A percentile compares a stretch with the other conserved stretches of the same genome.
phyloP scores from a whole-genome alignment of 768 basidiomycete genomes.

The Paxillus rubicundulus region DNA sequence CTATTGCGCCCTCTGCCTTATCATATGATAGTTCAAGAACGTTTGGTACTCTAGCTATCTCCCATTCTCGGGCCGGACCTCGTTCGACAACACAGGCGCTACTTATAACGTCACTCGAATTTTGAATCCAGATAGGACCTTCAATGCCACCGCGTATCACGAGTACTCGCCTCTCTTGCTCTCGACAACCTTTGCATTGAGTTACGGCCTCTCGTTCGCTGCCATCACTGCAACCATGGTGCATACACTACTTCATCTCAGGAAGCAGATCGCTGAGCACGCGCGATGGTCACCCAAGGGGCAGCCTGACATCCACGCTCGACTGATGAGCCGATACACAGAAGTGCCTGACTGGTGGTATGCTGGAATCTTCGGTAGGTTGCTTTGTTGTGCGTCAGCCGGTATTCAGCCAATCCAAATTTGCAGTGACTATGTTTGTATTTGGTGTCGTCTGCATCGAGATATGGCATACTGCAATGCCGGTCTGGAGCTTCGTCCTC shows the following conservation, averaged over 20 bases:
- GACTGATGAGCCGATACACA: constrained; percentile 44
- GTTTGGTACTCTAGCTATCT: no score
- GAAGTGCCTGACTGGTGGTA: constrained; percentile 59
- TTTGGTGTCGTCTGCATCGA: constrained; percentile 36
- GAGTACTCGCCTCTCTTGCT: constrained; percentile 55
- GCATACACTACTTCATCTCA: constrained; percentile 50
- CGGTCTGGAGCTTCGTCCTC: constrained; percentile 38
- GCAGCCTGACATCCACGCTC: constrained; percentile 63
- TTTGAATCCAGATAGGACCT: constrained; percentile 42
- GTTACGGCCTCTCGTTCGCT: constrained; percentile 61
- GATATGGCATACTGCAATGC: constrained; percentile 40
- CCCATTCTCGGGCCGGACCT: no score
- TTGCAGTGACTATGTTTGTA: constrained; percentile 28
- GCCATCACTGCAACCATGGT: constrained; percentile 53
- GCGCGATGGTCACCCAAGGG: constrained; percentile 64
- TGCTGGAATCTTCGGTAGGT: constrained; percentile 34
- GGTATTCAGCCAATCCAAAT: background rate
- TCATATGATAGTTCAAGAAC: no score
- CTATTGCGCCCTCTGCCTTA: no score
- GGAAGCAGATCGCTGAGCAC: constrained; percentile 71
- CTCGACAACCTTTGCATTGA: constrained; percentile 26
- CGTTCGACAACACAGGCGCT: no score
- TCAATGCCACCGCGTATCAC: constrained; percentile 50
- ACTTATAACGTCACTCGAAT: no score
- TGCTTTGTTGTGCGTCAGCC: background rate